A percentile compares a stretch with the other conserved stretches of the same genome.
phyloP scores from a whole-genome alignment of 257 asterid genomes.

The Nicotiana otophora region DNA sequence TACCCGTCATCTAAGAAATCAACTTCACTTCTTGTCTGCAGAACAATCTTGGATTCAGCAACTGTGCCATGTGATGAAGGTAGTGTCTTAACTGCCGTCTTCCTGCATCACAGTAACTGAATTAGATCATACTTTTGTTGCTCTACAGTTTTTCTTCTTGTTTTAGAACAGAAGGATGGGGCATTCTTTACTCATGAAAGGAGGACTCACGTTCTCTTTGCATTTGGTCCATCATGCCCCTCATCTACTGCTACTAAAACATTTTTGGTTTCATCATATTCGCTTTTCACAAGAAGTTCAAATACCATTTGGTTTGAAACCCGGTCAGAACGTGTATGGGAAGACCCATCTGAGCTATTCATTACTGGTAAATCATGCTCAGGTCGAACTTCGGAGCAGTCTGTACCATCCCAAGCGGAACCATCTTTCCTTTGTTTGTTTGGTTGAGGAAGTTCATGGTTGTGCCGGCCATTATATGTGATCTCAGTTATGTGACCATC shows the following conservation, averaged over 20 bases:
- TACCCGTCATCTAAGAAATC: conserved; percentile 88
- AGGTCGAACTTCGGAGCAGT: conserved; percentile 19
- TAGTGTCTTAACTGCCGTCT: conserved; percentile 30
- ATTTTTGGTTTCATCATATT: conserved; percentile 34
- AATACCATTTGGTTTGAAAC: conserved; percentile 18
- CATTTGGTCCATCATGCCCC: conserved; percentile 51
- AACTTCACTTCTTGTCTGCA: conserved; percentile 94
- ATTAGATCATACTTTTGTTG: background rate
- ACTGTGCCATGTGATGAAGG: conserved; percentile 59
- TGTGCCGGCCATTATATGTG: conserved; percentile 81
- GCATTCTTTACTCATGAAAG: background rate
- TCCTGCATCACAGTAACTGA: conserved; percentile 33
- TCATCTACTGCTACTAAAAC: conserved; percentile 36
- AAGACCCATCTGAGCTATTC: conserved; percentile 24
- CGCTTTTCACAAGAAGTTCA: conserved; percentile 23
- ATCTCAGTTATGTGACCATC: conserved; percentile 78
- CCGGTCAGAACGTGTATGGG: conserved; percentile 17
- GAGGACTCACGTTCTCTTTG: conserved; percentile 61
- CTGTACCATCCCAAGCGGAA: conserved; percentile 22
- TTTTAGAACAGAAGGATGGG: background rate
- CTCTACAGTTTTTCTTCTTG: background rate
- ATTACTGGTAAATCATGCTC: conserved; percentile 25
- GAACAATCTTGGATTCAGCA: conserved; percentile 79
- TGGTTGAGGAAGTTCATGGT: conserved; percentile 59
- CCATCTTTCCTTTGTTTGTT: conserved; percentile 45